These are phyloP conservation scores for Suillus americanus DNA, from an alignment of 768 basidiomycete genomes.

Conservation along the genomic window DNA sequence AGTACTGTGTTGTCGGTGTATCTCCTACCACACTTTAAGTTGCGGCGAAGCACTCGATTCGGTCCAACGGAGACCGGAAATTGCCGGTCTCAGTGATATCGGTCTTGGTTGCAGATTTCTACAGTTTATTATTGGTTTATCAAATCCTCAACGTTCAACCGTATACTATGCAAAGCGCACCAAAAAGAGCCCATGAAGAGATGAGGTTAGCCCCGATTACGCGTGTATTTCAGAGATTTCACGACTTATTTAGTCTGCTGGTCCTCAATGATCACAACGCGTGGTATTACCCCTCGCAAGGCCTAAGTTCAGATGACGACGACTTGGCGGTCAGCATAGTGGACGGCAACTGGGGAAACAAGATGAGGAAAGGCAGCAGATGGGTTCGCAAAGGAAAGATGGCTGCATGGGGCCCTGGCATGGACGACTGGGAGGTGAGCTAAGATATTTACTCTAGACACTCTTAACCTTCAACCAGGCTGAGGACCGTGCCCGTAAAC, in stretches of 20 bases:
- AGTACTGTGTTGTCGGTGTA: background rate
- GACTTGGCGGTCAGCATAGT: slow-evolving; percentile 49
- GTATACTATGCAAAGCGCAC: slow-evolving; percentile 21
- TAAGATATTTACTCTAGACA: slow-evolving; percentile 8
- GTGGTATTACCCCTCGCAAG: slow-evolving; percentile 86
- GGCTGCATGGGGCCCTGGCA: slow-evolving; percentile 77
- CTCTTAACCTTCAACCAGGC: slow-evolving; percentile 43
- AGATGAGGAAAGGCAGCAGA: slow-evolving; percentile 69
- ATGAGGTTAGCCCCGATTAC: slow-evolving; percentile 23
- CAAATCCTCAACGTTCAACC: background rate
- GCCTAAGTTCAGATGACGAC: slow-evolving; percentile 63
- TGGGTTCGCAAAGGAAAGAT: slow-evolving; percentile 86
- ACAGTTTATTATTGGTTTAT: background rate
- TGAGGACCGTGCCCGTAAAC: slow-evolving; percentile 82
- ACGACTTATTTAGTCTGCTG: slow-evolving; percentile 31
- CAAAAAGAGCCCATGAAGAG: slow-evolving; percentile 30
- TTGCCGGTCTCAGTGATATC: background rate
- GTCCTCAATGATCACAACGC: slow-evolving; percentile 71
- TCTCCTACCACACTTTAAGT: too few relatives aligned
- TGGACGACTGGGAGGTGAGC: slow-evolving; percentile 83
- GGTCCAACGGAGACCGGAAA: background rate
- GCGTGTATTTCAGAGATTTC: slow-evolving; percentile 8
- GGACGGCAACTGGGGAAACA: slow-evolving; percentile 84
- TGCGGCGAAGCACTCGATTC: background rate
- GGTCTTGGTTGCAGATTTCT: background rate